Conservation (phyloP, 768 basidiomycete species). For the Lentinula lateritia region DNA sequence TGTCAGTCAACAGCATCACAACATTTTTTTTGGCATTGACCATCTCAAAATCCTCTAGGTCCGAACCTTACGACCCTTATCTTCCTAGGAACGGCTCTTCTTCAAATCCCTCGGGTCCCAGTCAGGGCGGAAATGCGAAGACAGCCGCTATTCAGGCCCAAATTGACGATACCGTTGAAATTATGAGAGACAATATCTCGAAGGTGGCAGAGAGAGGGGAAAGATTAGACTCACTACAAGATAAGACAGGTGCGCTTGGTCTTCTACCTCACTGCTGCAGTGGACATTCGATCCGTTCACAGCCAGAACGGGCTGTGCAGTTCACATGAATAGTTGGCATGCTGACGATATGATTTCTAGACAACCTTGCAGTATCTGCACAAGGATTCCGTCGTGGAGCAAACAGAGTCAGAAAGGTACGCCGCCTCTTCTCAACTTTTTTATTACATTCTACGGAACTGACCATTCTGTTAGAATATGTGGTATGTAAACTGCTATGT, state of each 20-base stretch:
- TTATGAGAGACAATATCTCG: slow-evolving; percentile 98
- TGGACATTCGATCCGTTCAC: neutral
- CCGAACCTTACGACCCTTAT: slow-evolving; percentile 98
- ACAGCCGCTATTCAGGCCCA: slow-evolving; percentile 95
- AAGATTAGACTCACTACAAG: slow-evolving; percentile 87
- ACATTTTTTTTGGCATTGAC: slow-evolving; percentile 7
- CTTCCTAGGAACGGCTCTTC: slow-evolving; percentile 79
- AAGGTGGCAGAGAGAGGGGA: slow-evolving; percentile 96
- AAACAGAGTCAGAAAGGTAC: slow-evolving; percentile 71
- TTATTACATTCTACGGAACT: neutral
- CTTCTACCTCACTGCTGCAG: neutral
- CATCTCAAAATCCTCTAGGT: slow-evolving; percentile 46
- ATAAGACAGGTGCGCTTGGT: slow-evolving; percentile 79
- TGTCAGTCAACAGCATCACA: slow-evolving; percentile 25
- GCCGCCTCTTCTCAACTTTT: neutral
- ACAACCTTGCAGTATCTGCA: slow-evolving; percentile 96
- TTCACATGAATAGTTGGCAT: neutral
- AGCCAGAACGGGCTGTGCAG: neutral
- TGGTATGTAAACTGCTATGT: slow-evolving; percentile 52
- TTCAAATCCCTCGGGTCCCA: slow-evolving; percentile 43
- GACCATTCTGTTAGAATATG: slow-evolving; percentile 61
- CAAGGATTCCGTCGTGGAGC: slow-evolving; percentile 98
- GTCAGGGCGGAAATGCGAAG: slow-evolving; percentile 62
- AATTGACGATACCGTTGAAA: slow-evolving; percentile 94
- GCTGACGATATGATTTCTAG: slow-evolving; percentile 30